phyloP scores from a whole-genome alignment of 2,329 filamentous ascomycete species.

The Aspergillus caelatus region DNA sequence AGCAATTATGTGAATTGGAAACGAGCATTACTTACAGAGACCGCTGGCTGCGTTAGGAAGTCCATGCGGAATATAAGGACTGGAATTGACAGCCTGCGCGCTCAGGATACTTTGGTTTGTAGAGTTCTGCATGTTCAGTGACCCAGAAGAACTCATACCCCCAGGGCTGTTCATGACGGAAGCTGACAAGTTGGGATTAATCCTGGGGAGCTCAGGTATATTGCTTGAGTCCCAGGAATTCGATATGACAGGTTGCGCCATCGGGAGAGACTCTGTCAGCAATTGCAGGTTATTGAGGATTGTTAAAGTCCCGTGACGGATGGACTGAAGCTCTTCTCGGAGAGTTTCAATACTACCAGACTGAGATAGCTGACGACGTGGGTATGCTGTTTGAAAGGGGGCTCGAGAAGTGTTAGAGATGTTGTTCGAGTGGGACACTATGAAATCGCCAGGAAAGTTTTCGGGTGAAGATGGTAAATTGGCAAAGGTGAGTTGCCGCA shows the following conservation, averaged over 20 bases:
- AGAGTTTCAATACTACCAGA: conserved; percentile 9
- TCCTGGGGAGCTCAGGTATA: not conserved
- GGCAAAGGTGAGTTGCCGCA: not conserved
- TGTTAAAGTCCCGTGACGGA: conserved; percentile 8
- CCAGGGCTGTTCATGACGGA: not conserved
- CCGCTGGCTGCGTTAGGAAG: not conserved
- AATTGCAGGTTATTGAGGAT: conserved; percentile 8
- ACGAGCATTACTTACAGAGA: not conserved
- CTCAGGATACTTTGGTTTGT: not conserved
- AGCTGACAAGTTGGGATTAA: not conserved
- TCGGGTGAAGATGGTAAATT: not conserved
- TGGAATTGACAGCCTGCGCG: not conserved
- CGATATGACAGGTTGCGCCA: not conserved
- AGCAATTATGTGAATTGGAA: not conserved
- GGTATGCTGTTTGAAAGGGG: not conserved
- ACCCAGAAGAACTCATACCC: not conserved
- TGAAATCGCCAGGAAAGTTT: not conserved
- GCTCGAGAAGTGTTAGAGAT: not conserved
- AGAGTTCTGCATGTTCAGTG: not conserved
- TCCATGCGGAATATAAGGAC: not conserved
- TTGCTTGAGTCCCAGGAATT: not conserved
- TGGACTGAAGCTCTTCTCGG: conserved; percentile 11
- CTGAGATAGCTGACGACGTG: not conserved
- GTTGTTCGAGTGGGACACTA: not conserved
- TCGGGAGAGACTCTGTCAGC: conserved; percentile 2